These are phyloP conservation scores for Leucosporidium creatinivorum DNA, from an alignment of 768 basidiomycete species.

Conservation along the genomic window DNA sequence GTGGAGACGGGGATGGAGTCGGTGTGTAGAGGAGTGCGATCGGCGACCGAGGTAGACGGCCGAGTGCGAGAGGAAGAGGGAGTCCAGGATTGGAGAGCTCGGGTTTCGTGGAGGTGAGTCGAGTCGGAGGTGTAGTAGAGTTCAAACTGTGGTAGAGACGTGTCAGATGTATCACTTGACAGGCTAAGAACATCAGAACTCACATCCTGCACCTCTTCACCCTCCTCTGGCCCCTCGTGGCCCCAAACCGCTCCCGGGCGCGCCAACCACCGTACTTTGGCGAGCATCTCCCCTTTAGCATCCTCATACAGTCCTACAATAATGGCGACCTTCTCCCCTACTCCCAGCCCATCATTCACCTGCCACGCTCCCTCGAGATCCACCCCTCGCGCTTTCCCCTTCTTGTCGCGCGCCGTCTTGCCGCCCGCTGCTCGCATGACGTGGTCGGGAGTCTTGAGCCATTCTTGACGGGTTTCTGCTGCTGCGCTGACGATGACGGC, in stretches of 20 bases:
- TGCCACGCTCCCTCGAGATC: constrained; percentile 10
- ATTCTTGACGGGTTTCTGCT: constrained; percentile 18
- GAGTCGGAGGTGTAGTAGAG: constrained; percentile 33
- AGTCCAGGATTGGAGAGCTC: neutral
- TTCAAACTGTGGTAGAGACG: constrained; percentile 19
- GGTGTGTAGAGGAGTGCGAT: constrained; percentile 22
- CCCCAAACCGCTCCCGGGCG: constrained; percentile 25
- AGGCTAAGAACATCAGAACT: neutral
- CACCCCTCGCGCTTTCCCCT: constrained; percentile 5
- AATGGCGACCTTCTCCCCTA: constrained; percentile 27
- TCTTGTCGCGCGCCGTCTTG: neutral
- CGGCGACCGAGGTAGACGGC: constrained; percentile 6
- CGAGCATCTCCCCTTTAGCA: constrained; percentile 17
- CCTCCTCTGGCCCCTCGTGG: constrained; percentile 16
- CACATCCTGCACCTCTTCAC: constrained; percentile 4
- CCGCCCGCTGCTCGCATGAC: neutral
- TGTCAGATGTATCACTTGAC: neutral
- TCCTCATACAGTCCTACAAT: constrained; percentile 29
- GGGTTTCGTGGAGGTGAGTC: constrained; percentile 15
- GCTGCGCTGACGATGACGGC: constrained; percentile 7
- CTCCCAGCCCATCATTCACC: constrained; percentile 17
- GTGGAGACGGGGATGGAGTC: constrained; percentile 12
- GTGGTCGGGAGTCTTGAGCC: constrained; percentile 18
- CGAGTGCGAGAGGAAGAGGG: constrained; percentile 1
- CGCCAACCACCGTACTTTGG: constrained; percentile 28